Percentiles rank a stretch among this genome's conserved stretches.
phyloP scores from a whole-genome alignment of 2,329 filamentous ascomycete species.

The Cladophialophora bantiana region DNA sequence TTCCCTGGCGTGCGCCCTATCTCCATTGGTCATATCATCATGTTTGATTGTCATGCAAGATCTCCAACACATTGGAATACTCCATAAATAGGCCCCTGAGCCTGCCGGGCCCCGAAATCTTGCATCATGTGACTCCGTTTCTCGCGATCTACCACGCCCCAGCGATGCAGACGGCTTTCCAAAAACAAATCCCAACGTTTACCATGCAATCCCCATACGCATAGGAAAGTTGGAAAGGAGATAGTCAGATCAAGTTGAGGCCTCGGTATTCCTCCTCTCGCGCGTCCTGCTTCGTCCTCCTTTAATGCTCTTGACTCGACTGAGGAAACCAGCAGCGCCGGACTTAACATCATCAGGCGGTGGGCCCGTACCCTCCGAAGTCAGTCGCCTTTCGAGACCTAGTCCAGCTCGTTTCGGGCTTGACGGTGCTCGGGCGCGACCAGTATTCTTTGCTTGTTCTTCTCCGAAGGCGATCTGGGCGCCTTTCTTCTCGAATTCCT shows the following conservation, averaged over 20 bases:
- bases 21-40: constrained; percentile 7
- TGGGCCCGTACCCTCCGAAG: constrained; percentile 58
- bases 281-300: constrained; percentile 63
- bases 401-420: constrained; percentile 63
- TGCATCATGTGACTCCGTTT: background rate
- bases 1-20: background rate
- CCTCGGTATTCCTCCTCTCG: constrained; percentile 46
- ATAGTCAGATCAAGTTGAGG: constrained; percentile 13
- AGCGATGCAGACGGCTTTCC: background rate
- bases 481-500: constrained; percentile 70
- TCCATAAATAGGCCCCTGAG: constrained; percentile 3
- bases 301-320: constrained; percentile 82
- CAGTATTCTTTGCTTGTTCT: constrained; percentile 46
- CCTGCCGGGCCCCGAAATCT: background rate
- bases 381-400: constrained; percentile 68
- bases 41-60: constrained; percentile 6
- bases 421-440: constrained; percentile 59
- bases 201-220: background rate
- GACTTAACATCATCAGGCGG: constrained; percentile 52
- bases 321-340: constrained; percentile 70
- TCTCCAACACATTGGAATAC: background rate
- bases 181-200: background rate
- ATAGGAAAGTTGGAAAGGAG: constrained; percentile 3
- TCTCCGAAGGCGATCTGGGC: constrained; percentile 63
- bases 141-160: background rate